These are phyloP conservation scores for Lipomyces yamadae DNA, from an alignment of 805 yeast genomes.

Conservation along the genomic window DNA sequence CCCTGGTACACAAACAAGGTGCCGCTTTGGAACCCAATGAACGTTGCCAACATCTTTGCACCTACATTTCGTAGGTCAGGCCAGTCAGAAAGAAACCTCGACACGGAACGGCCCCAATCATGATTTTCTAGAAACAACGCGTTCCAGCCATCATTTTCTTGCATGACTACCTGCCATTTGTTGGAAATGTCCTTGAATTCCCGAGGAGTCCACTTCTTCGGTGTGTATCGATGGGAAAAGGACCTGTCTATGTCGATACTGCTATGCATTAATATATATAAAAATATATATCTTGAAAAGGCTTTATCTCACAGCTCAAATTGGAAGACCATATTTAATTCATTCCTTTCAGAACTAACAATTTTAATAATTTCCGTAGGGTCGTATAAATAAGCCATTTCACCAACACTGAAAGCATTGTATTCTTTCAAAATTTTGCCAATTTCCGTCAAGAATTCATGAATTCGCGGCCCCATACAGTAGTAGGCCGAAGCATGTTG, in stretches of 20 bases:
- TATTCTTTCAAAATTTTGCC: slow-evolving; percentile 53
- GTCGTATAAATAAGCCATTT: slow-evolving; percentile 49
- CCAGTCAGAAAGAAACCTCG: slow-evolving; percentile 56
- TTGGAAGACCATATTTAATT: slow-evolving; percentile 49
- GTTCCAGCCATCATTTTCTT: slow-evolving; percentile 57
- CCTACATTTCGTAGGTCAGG: slow-evolving; percentile 47
- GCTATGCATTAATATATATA: slow-evolving; percentile 45
- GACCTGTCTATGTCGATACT: slow-evolving; percentile 40
- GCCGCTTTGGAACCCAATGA: slow-evolving; percentile 58
- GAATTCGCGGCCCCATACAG: slow-evolving; percentile 60
- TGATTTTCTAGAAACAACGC: slow-evolving; percentile 63
- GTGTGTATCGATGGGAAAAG: slow-evolving; percentile 20
- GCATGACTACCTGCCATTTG: slow-evolving; percentile 46
- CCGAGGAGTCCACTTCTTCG: slow-evolving; percentile 17
- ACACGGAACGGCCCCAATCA: slow-evolving; percentile 60
- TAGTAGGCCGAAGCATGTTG: slow-evolving; percentile 49
- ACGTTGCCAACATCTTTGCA: slow-evolving; percentile 56
- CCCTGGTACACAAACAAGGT: slow-evolving; percentile 64
- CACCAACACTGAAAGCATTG: slow-evolving; percentile 64
- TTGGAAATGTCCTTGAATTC: slow-evolving; percentile 43
- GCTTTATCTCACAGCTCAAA: slow-evolving; percentile 45
- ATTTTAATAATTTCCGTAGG: slow-evolving; percentile 33
- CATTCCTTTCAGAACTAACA: slow-evolving; percentile 39
- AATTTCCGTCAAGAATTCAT: slow-evolving; percentile 62
- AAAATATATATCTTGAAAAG: slow-evolving; percentile 2